Evolutionary conservation across 2,329 filamentous ascomycete genomes (phyloP), one percentile per base, ranked within the genome.

Genomic region (Diaporthe ilicicola): DNA sequence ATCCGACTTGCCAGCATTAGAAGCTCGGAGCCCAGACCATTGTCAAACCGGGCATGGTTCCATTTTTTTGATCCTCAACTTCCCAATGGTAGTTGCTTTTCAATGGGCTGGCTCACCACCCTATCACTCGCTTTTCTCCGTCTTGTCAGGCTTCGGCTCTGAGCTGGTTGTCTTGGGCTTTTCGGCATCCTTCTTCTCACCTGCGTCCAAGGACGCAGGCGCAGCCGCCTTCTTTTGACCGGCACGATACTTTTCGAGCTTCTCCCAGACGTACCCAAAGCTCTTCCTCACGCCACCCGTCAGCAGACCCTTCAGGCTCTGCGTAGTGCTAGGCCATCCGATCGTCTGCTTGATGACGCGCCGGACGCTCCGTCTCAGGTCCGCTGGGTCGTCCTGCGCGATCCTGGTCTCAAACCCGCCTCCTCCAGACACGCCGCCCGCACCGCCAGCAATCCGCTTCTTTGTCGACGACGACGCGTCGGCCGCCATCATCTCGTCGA

Each of bases 341-440:
- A 98, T 94, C 0, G 97, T 98, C 79, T 93, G 92, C 78, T 91
- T 92, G 77, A 99, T 95, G 50, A 94, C 92, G 46, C 87, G 86
- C 42, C 91, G 88, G 22, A 98, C 90, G 75, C 92, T 91, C 32
- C 89, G 84, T 51, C 87, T 87, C n/a, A 98, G 84, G 75, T 92
- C 89, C 24, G 87, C 84, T 0, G 89, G 81, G 48, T 92, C 88
- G 70, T 93, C 92, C 55, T 86, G 85, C 0, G 92, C 94, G 75
- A 99, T 96, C 24, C 94, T 89, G 76, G 88, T 90, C 82, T 99
- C 96, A 75, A 99, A 98, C 1, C 89, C 88, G 55, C 94, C 94
- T 13, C 93, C 95, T 13, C 93, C 95, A 6, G n/a, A 5, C 1
- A 10, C 32, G 6, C 46, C 48, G 22, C 48, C 62, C 48, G 22